phyloP scores from a whole-genome alignment of 2,329 filamentous ascomycete genomes.

The Rhinocladiella similis region DNA sequence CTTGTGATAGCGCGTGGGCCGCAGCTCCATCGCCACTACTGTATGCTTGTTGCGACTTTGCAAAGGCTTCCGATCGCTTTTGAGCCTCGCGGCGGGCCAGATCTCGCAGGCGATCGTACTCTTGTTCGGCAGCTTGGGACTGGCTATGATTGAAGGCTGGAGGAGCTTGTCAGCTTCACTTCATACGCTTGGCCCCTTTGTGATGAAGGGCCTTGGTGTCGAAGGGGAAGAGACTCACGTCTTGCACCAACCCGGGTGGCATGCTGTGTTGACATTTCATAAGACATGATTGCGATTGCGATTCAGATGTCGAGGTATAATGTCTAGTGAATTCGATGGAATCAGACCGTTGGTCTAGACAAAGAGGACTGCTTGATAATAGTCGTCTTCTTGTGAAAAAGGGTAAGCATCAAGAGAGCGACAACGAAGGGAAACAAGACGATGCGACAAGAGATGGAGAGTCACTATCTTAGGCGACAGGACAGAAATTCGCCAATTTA shows the following conservation, averaged over 20 bases:
- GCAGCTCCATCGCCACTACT: conserved; percentile 74
- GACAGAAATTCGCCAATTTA: too few species aligned
- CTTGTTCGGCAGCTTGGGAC: conserved; percentile 69
- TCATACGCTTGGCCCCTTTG: neutral
- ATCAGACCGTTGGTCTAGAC: too few species aligned
- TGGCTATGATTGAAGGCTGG: conserved; percentile 74
- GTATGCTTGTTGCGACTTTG: conserved; percentile 79
- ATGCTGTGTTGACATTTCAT: conserved; percentile 41
- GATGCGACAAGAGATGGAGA: neutral
- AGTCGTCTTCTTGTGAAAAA: too few species aligned
- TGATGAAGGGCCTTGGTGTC: too few species aligned
- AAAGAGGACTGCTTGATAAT: too few species aligned
- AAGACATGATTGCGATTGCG: conserved; percentile 35
- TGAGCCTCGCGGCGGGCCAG: conserved; percentile 77
- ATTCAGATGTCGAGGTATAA: neutral
- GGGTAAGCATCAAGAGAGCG: neutral
- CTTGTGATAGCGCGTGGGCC: conserved; percentile 81
- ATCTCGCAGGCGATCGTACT: conserved; percentile 88
- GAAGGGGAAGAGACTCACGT: conserved; percentile 17
- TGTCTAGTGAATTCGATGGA: neutral
- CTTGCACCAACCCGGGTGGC: conserved; percentile 33
- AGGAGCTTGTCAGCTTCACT: neutral
- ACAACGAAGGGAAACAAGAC: neutral
- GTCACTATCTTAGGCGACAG: too few species aligned
- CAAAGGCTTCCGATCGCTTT: conserved; percentile 76